Conservation (phyloP, 1,284 basidiomycete genomes). For the Trichosporon sp. region DNA sequence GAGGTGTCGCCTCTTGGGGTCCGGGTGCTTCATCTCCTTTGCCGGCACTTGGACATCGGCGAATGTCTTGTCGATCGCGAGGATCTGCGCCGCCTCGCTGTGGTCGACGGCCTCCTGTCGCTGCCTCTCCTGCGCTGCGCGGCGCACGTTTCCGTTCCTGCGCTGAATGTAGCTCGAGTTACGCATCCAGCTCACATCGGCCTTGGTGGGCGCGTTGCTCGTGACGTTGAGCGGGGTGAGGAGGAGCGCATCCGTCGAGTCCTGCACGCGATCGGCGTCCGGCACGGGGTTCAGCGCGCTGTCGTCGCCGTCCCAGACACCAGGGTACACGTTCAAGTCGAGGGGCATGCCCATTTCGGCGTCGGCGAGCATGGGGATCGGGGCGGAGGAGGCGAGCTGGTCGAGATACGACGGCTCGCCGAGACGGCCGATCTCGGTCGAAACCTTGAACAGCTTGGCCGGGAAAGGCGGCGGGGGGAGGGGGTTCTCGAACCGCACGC, state of each 20-base stretch:
- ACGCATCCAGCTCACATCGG: constrained; percentile 81
- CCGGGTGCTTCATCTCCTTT: constrained; percentile 64
- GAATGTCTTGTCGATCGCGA: constrained; percentile 82
- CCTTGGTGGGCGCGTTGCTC: constrained; percentile 33
- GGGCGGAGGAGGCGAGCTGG: constrained; percentile 73
- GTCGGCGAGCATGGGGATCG: constrained; percentile 89
- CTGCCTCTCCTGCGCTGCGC: constrained; percentile 31
- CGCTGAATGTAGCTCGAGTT: constrained; percentile 83
- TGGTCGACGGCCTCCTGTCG: constrained; percentile 66
- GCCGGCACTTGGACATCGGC: constrained; percentile 65
- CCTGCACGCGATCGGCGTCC: constrained; percentile 61
- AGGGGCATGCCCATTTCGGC: constrained; percentile 93
- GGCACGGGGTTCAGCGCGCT: constrained; percentile 68
- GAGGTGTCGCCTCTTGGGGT: constrained; percentile 71
- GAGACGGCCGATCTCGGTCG: constrained; percentile 78
- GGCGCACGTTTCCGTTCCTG: constrained; percentile 38
- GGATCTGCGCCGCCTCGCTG: constrained; percentile 74
- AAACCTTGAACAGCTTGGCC: constrained; percentile 84
- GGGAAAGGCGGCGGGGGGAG: constrained; percentile 92
- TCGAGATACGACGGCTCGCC: constrained; percentile 80
- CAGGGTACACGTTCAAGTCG: constrained; percentile 78
- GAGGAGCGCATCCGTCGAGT: constrained; percentile 40
- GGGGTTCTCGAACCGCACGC: constrained; percentile 88
- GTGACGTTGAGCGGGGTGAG: no score
- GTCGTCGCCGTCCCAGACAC: constrained; percentile 78